Base-by-base conservation (phyloP, 179 eudicot genomes). In the Beta corolliflora region DNA sequence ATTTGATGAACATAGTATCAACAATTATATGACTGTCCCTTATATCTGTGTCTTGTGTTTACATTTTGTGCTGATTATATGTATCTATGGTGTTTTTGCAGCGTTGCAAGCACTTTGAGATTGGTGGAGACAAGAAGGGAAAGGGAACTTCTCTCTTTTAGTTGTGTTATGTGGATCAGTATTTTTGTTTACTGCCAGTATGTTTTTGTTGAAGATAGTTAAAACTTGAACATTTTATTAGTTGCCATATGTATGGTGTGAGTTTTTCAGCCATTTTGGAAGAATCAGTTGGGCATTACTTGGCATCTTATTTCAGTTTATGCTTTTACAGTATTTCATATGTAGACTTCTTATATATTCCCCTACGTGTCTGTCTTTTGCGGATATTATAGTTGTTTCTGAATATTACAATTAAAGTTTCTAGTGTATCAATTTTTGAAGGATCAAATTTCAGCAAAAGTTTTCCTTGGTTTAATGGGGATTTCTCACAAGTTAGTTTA, bases 31-130 rank as follows among this genome's bases (percentile, higher is more conserved):
- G 59, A 9, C 14, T 1, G 8, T 16, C 8, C 46, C 9, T 5
- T 45, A 15, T 59, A 0, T 5, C 14, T 63, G 8, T 19, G 41
- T n/a, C 7, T 36, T 53, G 4, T 71, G 50, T n/a, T 71, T 8
- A 36, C 41, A 36, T 36, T 36, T 36, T 3, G 4, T 4, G 18
- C 70, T 67, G 44, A 76, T 58, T 54, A 12, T 55, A 5, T 76
- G 1, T 16, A 13, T 41, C 3, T 1, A 9, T n/a, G 50, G 19
- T 52, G 65, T 72, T 75, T 55, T 50, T 77, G 81, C 84, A 88
- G 91, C 83, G 91, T 66, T 88, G 91, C 91, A 88, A 88, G 81
- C 91, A 88, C 60, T 88, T 88, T 83, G 89, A 88, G 82, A 88
- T 88, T 14, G 90, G 90, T 79, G 90, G 90, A 81, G 90, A 88